These are phyloP conservation scores for Goffeauzyma gilvescens DNA, from an alignment of 768 basidiomycete species.

Conservation along the genomic window DNA sequence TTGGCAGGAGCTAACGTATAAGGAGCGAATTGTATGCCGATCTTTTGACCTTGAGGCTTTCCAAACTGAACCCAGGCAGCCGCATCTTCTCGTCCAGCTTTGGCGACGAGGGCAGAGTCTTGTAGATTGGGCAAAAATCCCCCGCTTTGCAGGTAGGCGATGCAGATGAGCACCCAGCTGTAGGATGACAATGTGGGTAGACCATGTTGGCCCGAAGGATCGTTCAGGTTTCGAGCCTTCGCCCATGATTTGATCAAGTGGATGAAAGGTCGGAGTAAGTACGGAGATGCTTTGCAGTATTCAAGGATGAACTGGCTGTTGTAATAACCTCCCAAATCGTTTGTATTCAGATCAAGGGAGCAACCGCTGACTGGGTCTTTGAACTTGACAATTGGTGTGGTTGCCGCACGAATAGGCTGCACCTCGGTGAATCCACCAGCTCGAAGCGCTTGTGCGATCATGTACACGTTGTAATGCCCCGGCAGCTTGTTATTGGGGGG, in stretches of 20 bases:
- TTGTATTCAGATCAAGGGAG: constrained; percentile 26
- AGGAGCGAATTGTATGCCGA: constrained; percentile 3
- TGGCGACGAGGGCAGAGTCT: constrained; percentile 7
- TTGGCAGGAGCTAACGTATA: neutral
- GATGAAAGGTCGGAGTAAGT: constrained; percentile 27
- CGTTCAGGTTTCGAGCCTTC: constrained; percentile 22
- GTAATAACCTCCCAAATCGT: constrained; percentile 23
- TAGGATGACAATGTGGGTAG: constrained; percentile 26
- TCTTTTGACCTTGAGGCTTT: constrained; percentile 15
- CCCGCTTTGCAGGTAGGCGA: constrained; percentile 25
- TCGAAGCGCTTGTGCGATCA: constrained; percentile 1
- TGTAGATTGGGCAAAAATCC: constrained; percentile 28
- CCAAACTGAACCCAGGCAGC: constrained; percentile 24
- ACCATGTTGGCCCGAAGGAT: constrained; percentile 21
- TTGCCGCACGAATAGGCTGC: constrained; percentile 16
- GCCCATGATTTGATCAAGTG: constrained; percentile 27
- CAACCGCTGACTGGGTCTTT: constrained; percentile 10
- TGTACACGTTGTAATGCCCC: constrained; percentile 9
- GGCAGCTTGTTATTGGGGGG: constrained; percentile 2
- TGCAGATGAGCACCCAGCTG: constrained; percentile 25
- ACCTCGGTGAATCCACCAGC: constrained; percentile 13
- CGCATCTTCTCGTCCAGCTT: constrained; percentile 10
- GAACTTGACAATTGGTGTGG: constrained; percentile 27
- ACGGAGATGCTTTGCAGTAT: constrained; percentile 24
- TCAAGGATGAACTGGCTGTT: constrained; percentile 25